phyloP scores from a whole-genome alignment of 345 rosid genomes.

The Odontarrhena argentea region DNA sequence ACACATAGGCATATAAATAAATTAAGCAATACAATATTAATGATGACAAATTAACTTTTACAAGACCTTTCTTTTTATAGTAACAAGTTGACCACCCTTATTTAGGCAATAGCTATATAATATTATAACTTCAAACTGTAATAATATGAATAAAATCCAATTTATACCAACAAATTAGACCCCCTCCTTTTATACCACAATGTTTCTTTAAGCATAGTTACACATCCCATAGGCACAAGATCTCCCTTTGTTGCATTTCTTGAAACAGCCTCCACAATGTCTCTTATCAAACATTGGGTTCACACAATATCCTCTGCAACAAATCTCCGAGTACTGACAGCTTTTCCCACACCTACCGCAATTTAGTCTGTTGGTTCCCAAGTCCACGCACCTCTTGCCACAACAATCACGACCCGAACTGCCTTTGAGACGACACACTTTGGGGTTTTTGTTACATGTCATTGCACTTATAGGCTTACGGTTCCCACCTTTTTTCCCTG shows the following conservation, averaged over 20 bases:
- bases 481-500: constrained; percentile 13
- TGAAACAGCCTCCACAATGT: constrained; percentile 68
- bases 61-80: constrained; percentile 4
- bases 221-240: constrained; percentile 60
- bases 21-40: constrained; percentile 19
- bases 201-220: constrained; percentile 47
- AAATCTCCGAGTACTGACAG: constrained; percentile 53
- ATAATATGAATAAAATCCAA: constrained; percentile 26
- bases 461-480: constrained; percentile 25
- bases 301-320: constrained; percentile 64
- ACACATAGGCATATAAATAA: constrained; percentile 6
- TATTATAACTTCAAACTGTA: neutral
- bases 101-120: constrained; percentile 12
- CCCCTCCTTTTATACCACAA: neutral
- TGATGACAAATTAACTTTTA: constrained; percentile 23
- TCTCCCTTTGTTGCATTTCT: constrained; percentile 57
- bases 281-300: constrained; percentile 53
- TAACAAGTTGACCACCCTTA: constrained; percentile 7
- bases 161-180: constrained; percentile 30
- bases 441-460: constrained; percentile 55
- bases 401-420: constrained; percentile 64
- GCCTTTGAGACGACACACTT: constrained; percentile 51
- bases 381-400: constrained; percentile 56
- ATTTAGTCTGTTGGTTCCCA: constrained; percentile 44
- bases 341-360: constrained; percentile 63